Conservation (phyloP, 108 stramenopile genomes). For the Fragilaria radians region DNA sequence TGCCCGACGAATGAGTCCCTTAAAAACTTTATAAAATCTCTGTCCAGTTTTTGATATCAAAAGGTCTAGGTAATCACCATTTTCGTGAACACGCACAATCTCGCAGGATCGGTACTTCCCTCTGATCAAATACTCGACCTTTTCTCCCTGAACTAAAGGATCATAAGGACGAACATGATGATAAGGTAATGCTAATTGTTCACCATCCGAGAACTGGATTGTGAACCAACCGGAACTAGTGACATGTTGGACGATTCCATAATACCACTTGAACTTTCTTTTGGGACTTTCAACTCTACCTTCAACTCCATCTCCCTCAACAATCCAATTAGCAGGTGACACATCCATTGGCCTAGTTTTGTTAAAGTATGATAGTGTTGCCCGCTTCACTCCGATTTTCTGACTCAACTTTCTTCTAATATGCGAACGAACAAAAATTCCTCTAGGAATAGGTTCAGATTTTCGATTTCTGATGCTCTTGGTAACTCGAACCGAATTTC, state of each 20-base stretch:
- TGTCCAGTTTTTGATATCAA: neutral
- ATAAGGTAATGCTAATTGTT: neutral
- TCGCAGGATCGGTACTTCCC: neutral
- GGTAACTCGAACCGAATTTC: no score
- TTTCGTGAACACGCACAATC: neutral
- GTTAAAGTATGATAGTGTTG: no score
- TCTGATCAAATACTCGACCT: neutral
- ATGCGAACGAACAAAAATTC: no score
- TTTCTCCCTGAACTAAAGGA: conserved; percentile 9
- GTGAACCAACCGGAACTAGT: conserved; percentile 1
- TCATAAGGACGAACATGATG: neutral
- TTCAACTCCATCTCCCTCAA: conserved; percentile 20
- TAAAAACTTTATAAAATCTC: no score
- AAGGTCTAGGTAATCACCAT: conserved; percentile 1
- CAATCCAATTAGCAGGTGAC: conserved; percentile 7
- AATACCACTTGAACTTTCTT: neutral
- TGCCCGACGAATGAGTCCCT: neutral
- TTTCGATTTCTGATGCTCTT: no score
- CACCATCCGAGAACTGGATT: neutral
- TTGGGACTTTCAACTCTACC: neutral
- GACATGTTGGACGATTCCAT: neutral
- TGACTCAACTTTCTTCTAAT: no score
- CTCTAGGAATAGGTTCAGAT: no score
- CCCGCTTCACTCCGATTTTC: no score
- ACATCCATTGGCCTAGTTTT: no score